phyloP scores from a whole-genome alignment of 441 rosid genomes.

The Erysimum pusillum region DNA sequence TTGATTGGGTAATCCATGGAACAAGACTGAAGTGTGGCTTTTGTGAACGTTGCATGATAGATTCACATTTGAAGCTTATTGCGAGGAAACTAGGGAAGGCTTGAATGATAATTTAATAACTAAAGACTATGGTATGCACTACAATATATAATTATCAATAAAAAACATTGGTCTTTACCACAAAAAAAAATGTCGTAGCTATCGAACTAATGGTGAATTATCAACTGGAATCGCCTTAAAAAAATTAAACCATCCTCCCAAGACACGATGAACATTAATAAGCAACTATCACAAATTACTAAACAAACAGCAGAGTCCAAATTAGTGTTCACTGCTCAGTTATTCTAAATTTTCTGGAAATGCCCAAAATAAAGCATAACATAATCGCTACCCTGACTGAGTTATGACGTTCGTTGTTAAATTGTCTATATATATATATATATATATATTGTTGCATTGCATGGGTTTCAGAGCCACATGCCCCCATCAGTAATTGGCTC shows the following conservation, averaged over 20 bases:
- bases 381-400: not conserved
- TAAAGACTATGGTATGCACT: not conserved
- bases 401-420: not conserved
- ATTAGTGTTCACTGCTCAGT: not conserved
- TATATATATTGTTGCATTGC: too few relatives aligned
- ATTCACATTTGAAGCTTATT: not conserved
- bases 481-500: not conserved
- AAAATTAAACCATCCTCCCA: not conserved
- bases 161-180: too few relatives aligned
- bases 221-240: not conserved
- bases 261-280: not conserved
- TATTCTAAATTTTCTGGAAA: not conserved
- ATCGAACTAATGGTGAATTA: too few relatives aligned
- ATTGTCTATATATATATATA: not conserved
- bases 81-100: not conserved
- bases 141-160: not conserved
- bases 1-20: not conserved
- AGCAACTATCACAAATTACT: not conserved
- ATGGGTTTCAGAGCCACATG: constrained; percentile 18
- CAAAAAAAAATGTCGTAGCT: too few relatives aligned
- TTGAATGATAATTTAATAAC: not conserved
- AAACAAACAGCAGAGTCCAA: not conserved
- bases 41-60: not conserved
- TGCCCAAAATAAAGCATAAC: not conserved
- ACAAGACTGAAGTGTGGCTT: not conserved